phyloP scores from a whole-genome alignment of 2,329 filamentous ascomycete species.

The Metarhizium anisopliae region DNA sequence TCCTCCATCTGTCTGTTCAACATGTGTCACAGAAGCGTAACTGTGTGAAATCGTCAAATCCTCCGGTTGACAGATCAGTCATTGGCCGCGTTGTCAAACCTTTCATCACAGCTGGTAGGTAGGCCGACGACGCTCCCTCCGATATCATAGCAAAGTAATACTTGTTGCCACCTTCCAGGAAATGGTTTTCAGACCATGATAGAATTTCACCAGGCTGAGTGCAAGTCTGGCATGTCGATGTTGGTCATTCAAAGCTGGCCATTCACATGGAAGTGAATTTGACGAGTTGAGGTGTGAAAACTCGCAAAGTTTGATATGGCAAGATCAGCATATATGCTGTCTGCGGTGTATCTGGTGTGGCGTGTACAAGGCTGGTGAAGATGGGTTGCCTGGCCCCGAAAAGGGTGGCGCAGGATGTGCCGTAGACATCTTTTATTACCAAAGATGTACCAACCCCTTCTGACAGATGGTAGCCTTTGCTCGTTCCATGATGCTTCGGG shows the following conservation, averaged over 20 bases:
- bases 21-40: background rate
- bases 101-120: background rate
- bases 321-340: background rate
- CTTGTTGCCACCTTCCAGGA: background rate
- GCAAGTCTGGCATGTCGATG: background rate
- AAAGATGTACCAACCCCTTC: background rate
- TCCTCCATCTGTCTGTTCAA: background rate
- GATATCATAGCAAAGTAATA: background rate
- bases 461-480: background rate
- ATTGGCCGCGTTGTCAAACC: background rate
- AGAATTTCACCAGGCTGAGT: background rate
- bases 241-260: background rate
- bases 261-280: background rate
- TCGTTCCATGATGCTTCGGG: background rate
- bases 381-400: background rate
- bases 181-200: background rate
- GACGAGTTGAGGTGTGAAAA: background rate
- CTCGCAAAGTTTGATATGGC: background rate
- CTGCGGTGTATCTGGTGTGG: background rate
- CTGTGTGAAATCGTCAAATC: background rate
- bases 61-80: background rate
- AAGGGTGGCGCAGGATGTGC: background rate
- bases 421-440: background rate
- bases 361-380: background rate
- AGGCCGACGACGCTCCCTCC: background rate